Base-by-base conservation (phyloP, 2,329 filamentous ascomycete genomes). In the Coleophoma cylindrospora region DNA sequence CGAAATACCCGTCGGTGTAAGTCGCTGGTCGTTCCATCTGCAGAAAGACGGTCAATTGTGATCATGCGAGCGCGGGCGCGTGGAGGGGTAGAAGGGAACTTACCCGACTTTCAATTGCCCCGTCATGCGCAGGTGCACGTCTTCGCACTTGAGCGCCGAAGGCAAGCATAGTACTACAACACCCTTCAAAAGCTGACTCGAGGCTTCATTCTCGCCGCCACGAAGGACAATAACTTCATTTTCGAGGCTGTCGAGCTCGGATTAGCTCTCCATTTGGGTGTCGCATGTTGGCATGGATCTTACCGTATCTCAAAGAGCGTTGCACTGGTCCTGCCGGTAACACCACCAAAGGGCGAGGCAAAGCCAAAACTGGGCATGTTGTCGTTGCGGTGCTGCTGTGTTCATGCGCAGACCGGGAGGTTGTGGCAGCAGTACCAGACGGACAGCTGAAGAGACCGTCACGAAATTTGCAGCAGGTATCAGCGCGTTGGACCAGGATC, bases 171-270 rank as follows among this genome's bases (percentile, higher is more conserved):
- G 74, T 34, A 91, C 84, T 33, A 92, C 70, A 21, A 80, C 81
- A 43, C 89, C 89, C 62, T 85, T 87, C 57, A 94, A 70, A 48
- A 88, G 70, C 61, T 89, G 87, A 54, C 86, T 88, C 40, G 86
- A 80, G 43, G 88, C 86, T 64, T 92, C 89, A 64, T 87, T 77
- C 50, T 89, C 84, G 58, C 73, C 78, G 53, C 89, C 89, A 48
- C 88, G 84, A 55, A 94, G 86, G 32, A 92, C 84, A 52, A 92
- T 81, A 50, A 91, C 87, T 61, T 89, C 84, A 62, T 86, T 85
- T 47, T 91, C 86, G 53, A 91, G 78, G 47, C 88, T 91, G 61
- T 15, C 49, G 14, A 47, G 17, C 54, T 53, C 40, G 48, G 21
- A 38, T 51, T 11, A 45, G 11, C 45, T 46, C 34, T 54, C 49